Percentiles rank a stretch among this genome's conserved stretches.
Conservation (phyloP, 495 filamentous ascomycete species). For the Beverwykella pulmonaria region DNA sequence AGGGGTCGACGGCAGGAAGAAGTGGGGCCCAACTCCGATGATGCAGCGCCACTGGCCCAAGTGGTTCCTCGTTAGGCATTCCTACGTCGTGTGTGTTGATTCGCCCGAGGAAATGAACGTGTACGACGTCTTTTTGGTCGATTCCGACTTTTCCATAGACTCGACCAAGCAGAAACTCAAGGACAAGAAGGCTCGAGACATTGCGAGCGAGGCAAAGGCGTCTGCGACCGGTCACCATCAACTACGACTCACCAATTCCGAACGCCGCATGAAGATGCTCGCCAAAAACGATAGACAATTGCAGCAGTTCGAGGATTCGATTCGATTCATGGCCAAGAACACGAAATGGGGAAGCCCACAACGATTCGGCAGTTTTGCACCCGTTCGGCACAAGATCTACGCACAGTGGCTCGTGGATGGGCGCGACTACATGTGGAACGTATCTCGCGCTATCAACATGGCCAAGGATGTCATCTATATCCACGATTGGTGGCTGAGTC, state of each 20-base stretch:
- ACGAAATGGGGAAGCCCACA: constrained; percentile 82
- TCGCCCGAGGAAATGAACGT: constrained; percentile 99
- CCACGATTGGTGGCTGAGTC: constrained; percentile 98
- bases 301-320: constrained; percentile 90
- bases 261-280: constrained; percentile 86
- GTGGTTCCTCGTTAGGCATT: constrained; percentile 98
- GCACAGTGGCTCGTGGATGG: constrained; percentile 98
- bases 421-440: constrained; percentile 99
- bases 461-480: constrained; percentile 99
- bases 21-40: constrained; percentile 72
- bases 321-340: constrained; percentile 76
- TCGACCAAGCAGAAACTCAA: constrained; percentile 63
- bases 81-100: constrained; percentile 96
- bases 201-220: constrained; percentile 60
- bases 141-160: constrained; percentile 77
- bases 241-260: constrained; percentile 80
- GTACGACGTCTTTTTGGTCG: constrained; percentile 95
- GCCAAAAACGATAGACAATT: constrained; percentile 88
- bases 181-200: constrained; percentile 58
- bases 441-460: constrained; percentile 95
- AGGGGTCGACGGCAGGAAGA: constrained; percentile 83
- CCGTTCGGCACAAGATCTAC: constrained; percentile 80
- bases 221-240: constrained; percentile 78
- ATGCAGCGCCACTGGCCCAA: constrained; percentile 83
- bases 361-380: constrained; percentile 91